These are phyloP conservation scores for Gossypium turneri DNA, from an alignment of 345 rosid species.

Conservation along the genomic window DNA sequence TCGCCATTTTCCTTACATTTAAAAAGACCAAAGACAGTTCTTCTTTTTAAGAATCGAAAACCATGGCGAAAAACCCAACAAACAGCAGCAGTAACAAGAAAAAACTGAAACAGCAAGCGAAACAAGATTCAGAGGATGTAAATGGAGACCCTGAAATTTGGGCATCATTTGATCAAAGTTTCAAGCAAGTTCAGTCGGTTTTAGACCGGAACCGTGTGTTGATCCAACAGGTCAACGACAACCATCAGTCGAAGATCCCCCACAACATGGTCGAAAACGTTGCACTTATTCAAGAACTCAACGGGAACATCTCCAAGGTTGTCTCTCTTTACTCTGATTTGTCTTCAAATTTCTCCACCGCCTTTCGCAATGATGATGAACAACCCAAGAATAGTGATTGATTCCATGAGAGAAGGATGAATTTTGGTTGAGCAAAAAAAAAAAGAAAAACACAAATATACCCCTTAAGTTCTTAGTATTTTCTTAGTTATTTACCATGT, in stretches of 20 bases:
- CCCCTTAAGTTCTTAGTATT: background rate
- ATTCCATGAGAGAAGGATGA: constrained; percentile 19
- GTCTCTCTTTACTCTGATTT: constrained; percentile 71
- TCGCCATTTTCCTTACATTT: background rate
- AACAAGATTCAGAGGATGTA: constrained; percentile 27
- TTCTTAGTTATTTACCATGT: background rate
- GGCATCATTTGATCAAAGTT: constrained; percentile 47
- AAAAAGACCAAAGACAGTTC: constrained; percentile 16
- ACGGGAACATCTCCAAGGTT: constrained; percentile 81
- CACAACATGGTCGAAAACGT: constrained; percentile 92
- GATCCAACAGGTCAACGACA: constrained; percentile 84
- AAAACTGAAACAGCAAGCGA: constrained; percentile 20
- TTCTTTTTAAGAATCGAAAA: constrained; percentile 4
- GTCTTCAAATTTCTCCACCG: constrained; percentile 40
- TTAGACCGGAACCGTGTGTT: constrained; percentile 72
- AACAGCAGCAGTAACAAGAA: background rate
- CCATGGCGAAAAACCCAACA: constrained; percentile 22
- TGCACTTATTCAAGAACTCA: constrained; percentile 75
- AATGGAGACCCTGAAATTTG: constrained; percentile 58
- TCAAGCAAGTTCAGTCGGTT: constrained; percentile 65
- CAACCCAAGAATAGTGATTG: background rate
- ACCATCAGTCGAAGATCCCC: constrained; percentile 70
- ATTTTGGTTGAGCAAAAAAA: background rate
- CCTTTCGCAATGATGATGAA: background rate
- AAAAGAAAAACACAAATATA: no score